phyloP scores from a whole-genome alignment of 371 early-diverging fungal species.

The Apophysomyces ossiformis region DNA sequence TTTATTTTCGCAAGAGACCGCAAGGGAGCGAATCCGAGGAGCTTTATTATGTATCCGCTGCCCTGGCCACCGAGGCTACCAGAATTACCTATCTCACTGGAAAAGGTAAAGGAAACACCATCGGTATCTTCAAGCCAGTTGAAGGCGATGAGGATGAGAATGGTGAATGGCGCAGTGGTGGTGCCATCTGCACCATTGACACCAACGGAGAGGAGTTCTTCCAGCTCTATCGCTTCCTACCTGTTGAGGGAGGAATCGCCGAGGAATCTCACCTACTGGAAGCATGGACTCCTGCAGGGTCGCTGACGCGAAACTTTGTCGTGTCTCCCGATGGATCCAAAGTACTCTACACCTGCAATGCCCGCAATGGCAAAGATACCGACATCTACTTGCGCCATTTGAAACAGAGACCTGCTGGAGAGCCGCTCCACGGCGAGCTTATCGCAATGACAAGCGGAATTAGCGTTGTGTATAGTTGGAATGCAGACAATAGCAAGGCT shows the following conservation, averaged over 20 bases:
- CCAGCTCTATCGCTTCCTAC: constrained; percentile 9
- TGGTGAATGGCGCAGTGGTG: constrained; percentile 11
- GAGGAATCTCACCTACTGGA: not conserved
- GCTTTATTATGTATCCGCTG: not conserved
- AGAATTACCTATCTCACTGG: constrained; percentile 14
- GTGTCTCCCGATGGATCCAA: not conserved
- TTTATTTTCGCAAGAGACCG: constrained; percentile 10
- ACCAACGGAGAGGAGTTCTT: constrained; percentile 14
- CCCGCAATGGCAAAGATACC: not conserved
- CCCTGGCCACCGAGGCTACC: not conserved
- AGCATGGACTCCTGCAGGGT: not conserved
- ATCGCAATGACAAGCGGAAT: not conserved
- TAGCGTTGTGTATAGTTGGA: not conserved
- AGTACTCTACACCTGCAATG: not conserved
- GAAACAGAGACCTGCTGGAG: not conserved
- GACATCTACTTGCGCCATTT: not conserved
- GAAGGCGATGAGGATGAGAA: constrained; percentile 12
- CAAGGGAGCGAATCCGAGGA: constrained; percentile 14
- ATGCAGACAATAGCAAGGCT: not conserved
- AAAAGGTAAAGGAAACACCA: constrained; percentile 13
- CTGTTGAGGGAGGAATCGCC: not conserved
- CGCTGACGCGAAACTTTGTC: not conserved
- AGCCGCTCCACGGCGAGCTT: not conserved
- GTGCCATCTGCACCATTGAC: constrained; percentile 16
- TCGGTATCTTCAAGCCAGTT: not conserved